Percentiles rank a stretch among this genome's conserved stretches.
phyloP scores from a whole-genome alignment of 2,329 filamentous ascomycete genomes.

The Arthrocladium fulminans region DNA sequence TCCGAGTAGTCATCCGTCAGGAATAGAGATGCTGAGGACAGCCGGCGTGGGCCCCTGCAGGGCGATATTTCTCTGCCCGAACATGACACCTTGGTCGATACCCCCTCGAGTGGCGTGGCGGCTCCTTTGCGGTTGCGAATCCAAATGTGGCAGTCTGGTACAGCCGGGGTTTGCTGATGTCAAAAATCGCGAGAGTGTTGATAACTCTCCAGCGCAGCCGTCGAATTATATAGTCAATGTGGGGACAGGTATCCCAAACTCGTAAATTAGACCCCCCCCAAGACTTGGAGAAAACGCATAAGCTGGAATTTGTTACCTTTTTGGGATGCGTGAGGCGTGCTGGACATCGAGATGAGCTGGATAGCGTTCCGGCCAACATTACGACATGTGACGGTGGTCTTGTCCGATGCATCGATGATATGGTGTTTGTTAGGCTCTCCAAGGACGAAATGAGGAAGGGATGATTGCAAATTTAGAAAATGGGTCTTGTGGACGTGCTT shows the following conservation, averaged over 20 bases:
- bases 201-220: not conserved
- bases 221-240: constrained; percentile 2
- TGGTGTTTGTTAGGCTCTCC: not conserved
- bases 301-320: constrained; percentile 18
- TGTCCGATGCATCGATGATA: not conserved
- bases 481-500: no score
- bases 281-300: not conserved
- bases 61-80: no score
- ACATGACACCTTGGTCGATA: no score
- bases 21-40: no score
- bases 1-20: no score
- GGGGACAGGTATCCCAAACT: not conserved
- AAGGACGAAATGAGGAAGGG: no score
- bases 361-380: constrained; percentile 10
- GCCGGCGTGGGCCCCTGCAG: no score
- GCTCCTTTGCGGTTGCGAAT: not conserved
- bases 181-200: not conserved
- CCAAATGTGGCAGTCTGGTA: not conserved
- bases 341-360: constrained; percentile 12
- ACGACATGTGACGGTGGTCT: constrained; percentile 4
- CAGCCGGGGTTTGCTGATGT: not conserved
- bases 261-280: not conserved
- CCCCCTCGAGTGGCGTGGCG: no score
- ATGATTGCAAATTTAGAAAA: no score
- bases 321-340: constrained; percentile 10